These are phyloP conservation scores for Avena eriantha DNA, from an alignment of 176 grass and related monocot genomes.

Conservation along the genomic window DNA sequence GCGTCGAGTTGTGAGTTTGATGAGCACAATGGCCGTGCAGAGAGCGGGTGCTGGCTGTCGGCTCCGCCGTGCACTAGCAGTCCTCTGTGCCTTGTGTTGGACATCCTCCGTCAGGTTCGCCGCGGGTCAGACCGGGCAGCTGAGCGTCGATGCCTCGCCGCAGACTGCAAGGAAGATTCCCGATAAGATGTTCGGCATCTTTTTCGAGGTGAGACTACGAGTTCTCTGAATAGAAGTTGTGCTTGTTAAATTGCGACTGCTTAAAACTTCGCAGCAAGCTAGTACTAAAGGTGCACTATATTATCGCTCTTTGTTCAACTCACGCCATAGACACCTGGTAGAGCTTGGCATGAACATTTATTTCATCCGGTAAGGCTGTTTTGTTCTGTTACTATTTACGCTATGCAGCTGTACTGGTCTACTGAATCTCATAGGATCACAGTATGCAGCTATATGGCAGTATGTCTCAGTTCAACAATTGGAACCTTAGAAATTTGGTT, in stretches of 20 bases:
- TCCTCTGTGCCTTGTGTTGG: constrained; percentile 36
- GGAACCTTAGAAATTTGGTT: not conserved
- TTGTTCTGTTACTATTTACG: not conserved
- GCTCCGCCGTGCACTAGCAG: not conserved
- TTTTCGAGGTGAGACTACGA: constrained; percentile 71
- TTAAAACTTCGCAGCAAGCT: not conserved
- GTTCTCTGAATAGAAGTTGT: not conserved
- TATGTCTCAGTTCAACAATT: not conserved
- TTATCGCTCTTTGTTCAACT: not conserved
- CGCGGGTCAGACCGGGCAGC: constrained; percentile 47
- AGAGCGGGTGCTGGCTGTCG: not conserved
- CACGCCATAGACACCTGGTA: not conserved
- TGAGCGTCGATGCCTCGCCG: constrained; percentile 64
- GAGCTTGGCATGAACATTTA: not conserved
- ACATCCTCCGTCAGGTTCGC: constrained; percentile 19
- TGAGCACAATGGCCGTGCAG: constrained; percentile 38
- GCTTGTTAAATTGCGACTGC: not conserved
- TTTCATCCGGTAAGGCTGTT: too few relatives aligned
- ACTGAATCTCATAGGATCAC: not conserved
- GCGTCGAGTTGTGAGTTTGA: not conserved
- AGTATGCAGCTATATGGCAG: not conserved
- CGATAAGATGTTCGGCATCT: constrained; percentile 91
- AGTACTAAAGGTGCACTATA: not conserved
- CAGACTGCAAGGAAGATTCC: constrained; percentile 74
- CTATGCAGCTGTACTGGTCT: not conserved